Evolutionary conservation across 768 basidiomycete species (phyloP).

Genomic region (Cystobasidium tubakii): DNA sequence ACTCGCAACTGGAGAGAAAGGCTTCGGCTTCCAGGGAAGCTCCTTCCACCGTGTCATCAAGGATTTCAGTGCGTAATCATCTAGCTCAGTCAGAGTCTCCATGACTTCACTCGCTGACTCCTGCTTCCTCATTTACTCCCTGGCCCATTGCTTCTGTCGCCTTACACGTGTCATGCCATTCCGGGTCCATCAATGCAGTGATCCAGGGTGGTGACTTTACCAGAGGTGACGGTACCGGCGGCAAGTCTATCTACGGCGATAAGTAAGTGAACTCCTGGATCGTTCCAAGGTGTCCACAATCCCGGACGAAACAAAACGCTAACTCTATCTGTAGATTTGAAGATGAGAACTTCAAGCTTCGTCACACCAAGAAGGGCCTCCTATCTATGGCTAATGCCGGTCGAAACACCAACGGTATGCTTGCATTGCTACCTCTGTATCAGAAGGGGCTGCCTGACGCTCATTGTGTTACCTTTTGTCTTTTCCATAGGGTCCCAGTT

Average conservation of each 20-base stretch:
- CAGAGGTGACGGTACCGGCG: constrained; percentile 55
- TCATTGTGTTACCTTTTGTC: constrained; percentile 51
- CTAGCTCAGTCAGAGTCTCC: constrained; percentile 53
- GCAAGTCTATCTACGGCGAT: constrained; percentile 44
- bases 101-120: neutral
- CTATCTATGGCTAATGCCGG: constrained; percentile 89
- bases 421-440: constrained; percentile 50
- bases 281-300: no score
- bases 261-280: constrained; percentile 45
- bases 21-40: constrained; percentile 80
- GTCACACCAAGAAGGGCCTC: constrained; percentile 21
- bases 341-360: constrained; percentile 96
- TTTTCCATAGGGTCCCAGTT: constrained; percentile 40
- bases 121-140: neutral
- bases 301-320: no score
- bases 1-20: constrained; percentile 72
- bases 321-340: constrained; percentile 57
- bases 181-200: constrained; percentile 53
- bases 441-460: no score
- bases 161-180: neutral
- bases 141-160: neutral
- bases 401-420: constrained; percentile 72
- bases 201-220: constrained; percentile 99
- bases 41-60: constrained; percentile 96
- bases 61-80: constrained; percentile 58